phyloP scores from a whole-genome alignment of 192 early-diverging fungal species.

The Chytriomyces sp. region DNA sequence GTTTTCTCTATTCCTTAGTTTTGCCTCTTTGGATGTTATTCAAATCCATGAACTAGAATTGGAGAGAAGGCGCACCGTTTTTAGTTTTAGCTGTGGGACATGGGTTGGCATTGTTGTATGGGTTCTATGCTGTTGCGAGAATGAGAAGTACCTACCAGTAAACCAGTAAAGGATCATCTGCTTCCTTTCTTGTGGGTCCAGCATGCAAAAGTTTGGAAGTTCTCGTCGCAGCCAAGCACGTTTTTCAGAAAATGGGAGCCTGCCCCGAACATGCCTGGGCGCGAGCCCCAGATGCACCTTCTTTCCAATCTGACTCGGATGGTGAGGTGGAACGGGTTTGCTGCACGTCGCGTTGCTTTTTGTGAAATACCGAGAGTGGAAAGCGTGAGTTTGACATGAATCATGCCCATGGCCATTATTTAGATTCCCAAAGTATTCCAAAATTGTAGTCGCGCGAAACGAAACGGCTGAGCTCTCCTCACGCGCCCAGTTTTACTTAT shows the following conservation, averaged over 20 bases:
- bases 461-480: conserved; percentile 78
- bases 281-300: too few relatives aligned
- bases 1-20: neutral
- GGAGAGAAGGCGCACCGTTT: conserved; percentile 47
- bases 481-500: conserved; percentile 78
- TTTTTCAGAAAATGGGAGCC: too few relatives aligned
- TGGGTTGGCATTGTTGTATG: conserved; percentile 21
- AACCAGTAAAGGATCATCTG: too few relatives aligned
- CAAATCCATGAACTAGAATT: neutral
- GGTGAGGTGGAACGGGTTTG: too few relatives aligned
- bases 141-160: too few relatives aligned
- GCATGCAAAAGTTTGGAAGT: too few relatives aligned
- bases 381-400: conserved; percentile 70
- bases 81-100: conserved; percentile 42
- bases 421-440: too few relatives aligned
- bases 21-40: neutral
- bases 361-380: conserved; percentile 85
- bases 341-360: conserved; percentile 79
- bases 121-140: conserved; percentile 12
- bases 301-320: too few relatives aligned
- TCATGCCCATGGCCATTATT: too few relatives aligned
- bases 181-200: too few relatives aligned
- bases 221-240: too few relatives aligned
- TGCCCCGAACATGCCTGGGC: too few relatives aligned
- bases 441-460: conserved; percentile 56